Conservation (phyloP, 805 yeast species). For the Schwanniomyces yamadae region DNA sequence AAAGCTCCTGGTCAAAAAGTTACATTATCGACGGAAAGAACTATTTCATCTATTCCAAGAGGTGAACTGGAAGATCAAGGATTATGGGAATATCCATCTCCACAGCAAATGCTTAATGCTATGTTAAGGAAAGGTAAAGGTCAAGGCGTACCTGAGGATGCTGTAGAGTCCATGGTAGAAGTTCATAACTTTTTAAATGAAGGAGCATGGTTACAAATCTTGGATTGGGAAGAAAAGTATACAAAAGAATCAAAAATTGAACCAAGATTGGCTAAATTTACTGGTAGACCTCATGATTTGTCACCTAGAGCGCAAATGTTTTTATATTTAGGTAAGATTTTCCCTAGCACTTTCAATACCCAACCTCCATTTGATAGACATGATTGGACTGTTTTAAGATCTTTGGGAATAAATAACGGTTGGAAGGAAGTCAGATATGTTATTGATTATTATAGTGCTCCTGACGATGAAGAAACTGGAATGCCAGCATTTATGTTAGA, state of each 20-base stretch:
- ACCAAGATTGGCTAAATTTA: constrained; percentile 82
- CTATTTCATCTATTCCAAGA: constrained; percentile 82
- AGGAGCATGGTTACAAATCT: constrained; percentile 95
- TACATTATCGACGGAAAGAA: constrained; percentile 78
- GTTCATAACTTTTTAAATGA: constrained; percentile 95
- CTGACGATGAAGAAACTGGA: constrained; percentile 82
- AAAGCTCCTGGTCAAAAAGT: constrained; percentile 79
- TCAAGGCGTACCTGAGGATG: constrained; percentile 87
- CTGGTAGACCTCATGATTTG: constrained; percentile 86
- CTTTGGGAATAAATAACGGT: constrained; percentile 40
- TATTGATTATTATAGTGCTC: constrained; percentile 95
- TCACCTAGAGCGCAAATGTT: constrained; percentile 82
- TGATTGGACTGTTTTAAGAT: constrained; percentile 94
- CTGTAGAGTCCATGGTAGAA: constrained; percentile 94
- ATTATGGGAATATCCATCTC: constrained; percentile 98
- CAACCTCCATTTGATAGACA: constrained; percentile 97
- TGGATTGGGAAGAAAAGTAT: constrained; percentile 85
- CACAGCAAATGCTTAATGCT: constrained; percentile 98
- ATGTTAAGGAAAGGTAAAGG: constrained; percentile 92
- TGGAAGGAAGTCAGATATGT: constrained; percentile 85
- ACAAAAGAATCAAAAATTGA: constrained; percentile 50
- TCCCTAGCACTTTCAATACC: constrained; percentile 69
- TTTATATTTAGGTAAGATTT: constrained; percentile 60
- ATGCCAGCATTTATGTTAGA: constrained; percentile 90
- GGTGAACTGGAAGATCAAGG: constrained; percentile 67